These are phyloP conservation scores for Colletotrichum chlorophyti DNA, from an alignment of 2,329 filamentous ascomycete species.

Conservation along the genomic window DNA sequence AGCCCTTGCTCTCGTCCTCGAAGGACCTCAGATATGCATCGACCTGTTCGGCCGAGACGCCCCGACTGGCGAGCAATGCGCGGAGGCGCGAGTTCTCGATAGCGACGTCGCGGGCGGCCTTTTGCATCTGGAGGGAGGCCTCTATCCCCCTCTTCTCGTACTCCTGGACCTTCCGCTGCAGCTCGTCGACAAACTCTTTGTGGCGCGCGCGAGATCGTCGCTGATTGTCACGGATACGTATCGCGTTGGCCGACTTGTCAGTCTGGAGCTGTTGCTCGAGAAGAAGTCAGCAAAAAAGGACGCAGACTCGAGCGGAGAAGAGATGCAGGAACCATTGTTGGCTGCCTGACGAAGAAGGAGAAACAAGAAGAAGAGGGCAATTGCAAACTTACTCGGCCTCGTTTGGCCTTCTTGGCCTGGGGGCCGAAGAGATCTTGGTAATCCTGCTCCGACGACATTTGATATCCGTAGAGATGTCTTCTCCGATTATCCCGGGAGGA, in stretches of 20 bases:
- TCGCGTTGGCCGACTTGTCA: conserved; percentile 32
- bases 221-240: conserved; percentile 58
- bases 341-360: not conserved
- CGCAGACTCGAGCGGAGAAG: not conserved
- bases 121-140: conserved; percentile 61
- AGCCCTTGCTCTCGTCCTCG: conserved; percentile 35
- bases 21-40: conserved; percentile 47
- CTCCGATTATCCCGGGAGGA: conserved; percentile 17
- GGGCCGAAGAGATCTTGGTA: conserved; percentile 27
- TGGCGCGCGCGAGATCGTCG: conserved; percentile 58
- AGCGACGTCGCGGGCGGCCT: conserved; percentile 55
- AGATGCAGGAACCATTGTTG: not conserved
- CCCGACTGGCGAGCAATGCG: conserved; percentile 47
- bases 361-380: too few relatives aligned
- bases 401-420: conserved; percentile 29
- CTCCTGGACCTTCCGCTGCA: conserved; percentile 53
- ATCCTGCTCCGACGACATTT: conserved; percentile 27
- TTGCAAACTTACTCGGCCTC: conserved; percentile 30
- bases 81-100: conserved; percentile 55
- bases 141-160: conserved; percentile 55
- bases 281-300: conserved; percentile 10
- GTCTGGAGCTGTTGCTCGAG: conserved; percentile 26
- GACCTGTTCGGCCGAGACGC: conserved; percentile 46
- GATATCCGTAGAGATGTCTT: conserved; percentile 1
- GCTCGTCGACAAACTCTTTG: conserved; percentile 54